These are phyloP conservation scores for Colletotrichum tropicale DNA, from an alignment of 2,329 filamentous ascomycete genomes.

Conservation along the genomic window DNA sequence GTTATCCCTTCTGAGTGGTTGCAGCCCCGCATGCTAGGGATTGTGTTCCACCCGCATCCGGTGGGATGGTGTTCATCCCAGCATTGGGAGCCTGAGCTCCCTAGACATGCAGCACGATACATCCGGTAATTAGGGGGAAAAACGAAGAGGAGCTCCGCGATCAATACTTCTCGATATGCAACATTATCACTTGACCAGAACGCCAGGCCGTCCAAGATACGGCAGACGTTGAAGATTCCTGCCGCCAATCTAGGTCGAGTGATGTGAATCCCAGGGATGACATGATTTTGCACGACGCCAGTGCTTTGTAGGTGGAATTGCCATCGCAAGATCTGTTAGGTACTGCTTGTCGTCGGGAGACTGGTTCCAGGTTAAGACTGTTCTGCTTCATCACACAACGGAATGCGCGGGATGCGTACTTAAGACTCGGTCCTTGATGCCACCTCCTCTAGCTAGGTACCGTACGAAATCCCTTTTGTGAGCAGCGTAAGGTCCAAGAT, in stretches of 20 bases:
- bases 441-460: background rate
- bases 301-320: accelerated
- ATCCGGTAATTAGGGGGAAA: background rate
- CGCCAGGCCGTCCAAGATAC: accelerated
- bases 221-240: background rate
- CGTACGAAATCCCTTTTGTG: background rate
- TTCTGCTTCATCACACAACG: background rate
- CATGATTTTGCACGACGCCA: background rate
- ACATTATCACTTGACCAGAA: accelerated
- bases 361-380: background rate
- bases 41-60: background rate
- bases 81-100: background rate
- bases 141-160: background rate
- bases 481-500: background rate
- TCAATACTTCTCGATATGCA: background rate
- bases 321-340: background rate
- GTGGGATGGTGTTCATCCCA: background rate
- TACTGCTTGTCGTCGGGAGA: accelerated
- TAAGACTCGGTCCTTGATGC: background rate
- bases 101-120: background rate
- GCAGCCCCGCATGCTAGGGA: background rate
- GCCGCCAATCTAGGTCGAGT: background rate
- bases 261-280: background rate
- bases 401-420: background rate
- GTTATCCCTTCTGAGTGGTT: background rate